These are phyloP conservation scores for Neurospora sp. DNA, from an alignment of 2,329 filamentous ascomycete genomes.

Conservation along the genomic window DNA sequence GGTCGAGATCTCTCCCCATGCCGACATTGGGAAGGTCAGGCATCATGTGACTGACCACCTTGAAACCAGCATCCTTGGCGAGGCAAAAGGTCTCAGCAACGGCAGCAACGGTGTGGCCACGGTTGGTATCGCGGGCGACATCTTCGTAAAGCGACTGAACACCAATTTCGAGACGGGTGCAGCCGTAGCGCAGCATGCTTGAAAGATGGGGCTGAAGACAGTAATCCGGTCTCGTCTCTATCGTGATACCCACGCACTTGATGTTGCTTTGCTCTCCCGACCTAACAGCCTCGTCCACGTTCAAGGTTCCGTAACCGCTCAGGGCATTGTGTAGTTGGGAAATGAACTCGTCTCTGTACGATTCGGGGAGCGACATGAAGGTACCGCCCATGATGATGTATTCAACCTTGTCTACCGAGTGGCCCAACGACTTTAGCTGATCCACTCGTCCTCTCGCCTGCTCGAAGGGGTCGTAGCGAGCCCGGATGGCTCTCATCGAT, in stretches of 20 bases:
- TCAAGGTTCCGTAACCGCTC: slow-evolving; percentile 86
- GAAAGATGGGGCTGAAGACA: slow-evolving; percentile 92
- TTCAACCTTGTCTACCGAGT: slow-evolving; percentile 98
- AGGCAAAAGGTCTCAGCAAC: slow-evolving; percentile 95
- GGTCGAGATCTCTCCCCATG: slow-evolving; percentile 94
- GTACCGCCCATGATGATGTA: slow-evolving; percentile 99
- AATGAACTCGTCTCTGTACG: slow-evolving; percentile 89
- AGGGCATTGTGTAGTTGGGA: slow-evolving; percentile 93
- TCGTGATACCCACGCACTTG: slow-evolving; percentile 97
- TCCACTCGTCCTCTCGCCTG: slow-evolving; percentile 93
- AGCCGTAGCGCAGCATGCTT: slow-evolving; percentile 95
- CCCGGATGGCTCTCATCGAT: slow-evolving; percentile 95
- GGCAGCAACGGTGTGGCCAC: slow-evolving; percentile 88
- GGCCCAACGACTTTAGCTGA: slow-evolving; percentile 88
- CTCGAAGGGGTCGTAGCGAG: slow-evolving; percentile 95
- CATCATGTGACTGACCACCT: slow-evolving; percentile 99
- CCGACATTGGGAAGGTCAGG: slow-evolving; percentile 95
- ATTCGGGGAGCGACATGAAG: slow-evolving; percentile 89
- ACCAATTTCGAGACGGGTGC: slow-evolving; percentile 85
- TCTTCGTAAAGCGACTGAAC: slow-evolving; percentile 97
- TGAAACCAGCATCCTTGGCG: slow-evolving; percentile 97
- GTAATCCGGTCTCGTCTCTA: slow-evolving; percentile 95
- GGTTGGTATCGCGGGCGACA: slow-evolving; percentile 94
- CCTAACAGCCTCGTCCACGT: slow-evolving; percentile 90
- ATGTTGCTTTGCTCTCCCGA: slow-evolving; percentile 94